Percentiles rank a stretch among this genome's conserved stretches.
Conservation (phyloP, 768 basidiomycete genomes). For the Suillus subluteus region DNA sequence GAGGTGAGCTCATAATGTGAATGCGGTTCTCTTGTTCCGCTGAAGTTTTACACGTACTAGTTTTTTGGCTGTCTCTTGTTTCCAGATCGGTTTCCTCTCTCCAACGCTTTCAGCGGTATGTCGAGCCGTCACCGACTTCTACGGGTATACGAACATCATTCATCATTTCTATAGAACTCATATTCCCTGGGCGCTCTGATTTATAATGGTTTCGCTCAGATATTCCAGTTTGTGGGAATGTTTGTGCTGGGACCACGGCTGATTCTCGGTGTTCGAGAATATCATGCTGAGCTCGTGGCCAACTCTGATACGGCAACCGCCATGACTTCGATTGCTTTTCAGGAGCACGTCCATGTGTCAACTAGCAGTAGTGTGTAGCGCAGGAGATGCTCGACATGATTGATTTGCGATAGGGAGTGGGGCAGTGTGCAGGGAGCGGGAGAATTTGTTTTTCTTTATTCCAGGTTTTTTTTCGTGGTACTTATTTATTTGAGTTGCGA, state of each 20-base stretch:
- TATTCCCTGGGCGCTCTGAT: background rate
- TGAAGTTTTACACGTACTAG: background rate
- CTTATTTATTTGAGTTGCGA: background rate
- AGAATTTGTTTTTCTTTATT: background rate
- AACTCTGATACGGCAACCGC: background rate
- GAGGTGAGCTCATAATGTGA: background rate
- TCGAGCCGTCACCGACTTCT: background rate
- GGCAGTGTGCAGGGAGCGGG: background rate
- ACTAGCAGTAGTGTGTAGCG: no score
- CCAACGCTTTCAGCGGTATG: background rate
- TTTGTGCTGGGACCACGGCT: background rate
- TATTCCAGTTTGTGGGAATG: rapidly evolving
- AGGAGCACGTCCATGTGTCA: background rate
- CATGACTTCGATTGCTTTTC: background rate
- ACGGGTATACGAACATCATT: background rate
- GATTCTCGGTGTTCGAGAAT: background rate
- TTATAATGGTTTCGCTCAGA: background rate
- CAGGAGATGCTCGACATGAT: background rate
- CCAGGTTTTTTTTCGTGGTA: background rate
- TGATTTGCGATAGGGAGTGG: background rate
- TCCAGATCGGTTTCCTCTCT: background rate
- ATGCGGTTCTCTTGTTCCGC: background rate
- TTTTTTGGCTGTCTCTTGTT: background rate
- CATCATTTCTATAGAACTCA: background rate
- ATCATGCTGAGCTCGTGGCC: background rate